These are phyloP conservation scores for Zanthoxylum bungeanum DNA, from an alignment of 345 rosid genomes.

Conservation along the genomic window DNA sequence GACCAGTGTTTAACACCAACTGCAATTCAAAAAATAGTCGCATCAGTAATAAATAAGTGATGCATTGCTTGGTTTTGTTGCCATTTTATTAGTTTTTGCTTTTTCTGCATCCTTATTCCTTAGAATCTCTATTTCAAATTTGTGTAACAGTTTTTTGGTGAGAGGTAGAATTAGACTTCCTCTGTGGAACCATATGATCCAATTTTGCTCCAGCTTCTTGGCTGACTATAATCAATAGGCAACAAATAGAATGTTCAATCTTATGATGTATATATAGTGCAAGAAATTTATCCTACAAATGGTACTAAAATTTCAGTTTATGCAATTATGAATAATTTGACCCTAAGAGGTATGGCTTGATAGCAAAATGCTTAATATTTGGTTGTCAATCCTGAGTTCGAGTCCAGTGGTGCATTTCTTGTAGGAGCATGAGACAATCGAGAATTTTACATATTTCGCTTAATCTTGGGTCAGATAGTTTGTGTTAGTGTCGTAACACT, in stretches of 20 bases:
- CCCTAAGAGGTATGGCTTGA: no score
- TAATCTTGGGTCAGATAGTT: no score
- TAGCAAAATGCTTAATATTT: no score
- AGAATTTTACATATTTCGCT: no score
- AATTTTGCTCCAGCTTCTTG: constrained; percentile 15
- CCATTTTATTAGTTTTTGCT: constrained; percentile 20
- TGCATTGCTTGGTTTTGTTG: constrained; percentile 40
- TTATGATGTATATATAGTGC: no score
- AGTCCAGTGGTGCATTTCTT: no score
- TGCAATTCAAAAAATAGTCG: background rate
- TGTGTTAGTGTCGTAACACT: no score
- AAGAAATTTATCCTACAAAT: background rate
- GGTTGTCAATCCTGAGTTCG: no score
- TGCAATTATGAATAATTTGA: background rate
- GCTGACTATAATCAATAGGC: no score
- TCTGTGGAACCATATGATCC: constrained; percentile 25
- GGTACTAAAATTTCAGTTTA: background rate
- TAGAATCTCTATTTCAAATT: constrained; percentile 22
- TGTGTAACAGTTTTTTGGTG: constrained; percentile 11
- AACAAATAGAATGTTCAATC: no score
- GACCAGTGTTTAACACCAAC: background rate
- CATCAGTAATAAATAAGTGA: background rate
- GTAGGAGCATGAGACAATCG: no score
- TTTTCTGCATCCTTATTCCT: constrained; percentile 18
- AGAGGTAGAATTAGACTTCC: constrained; percentile 32